These are phyloP conservation scores for Colletotrichum zoysiae DNA, from an alignment of 2,329 filamentous ascomycete species.

Conservation along the genomic window DNA sequence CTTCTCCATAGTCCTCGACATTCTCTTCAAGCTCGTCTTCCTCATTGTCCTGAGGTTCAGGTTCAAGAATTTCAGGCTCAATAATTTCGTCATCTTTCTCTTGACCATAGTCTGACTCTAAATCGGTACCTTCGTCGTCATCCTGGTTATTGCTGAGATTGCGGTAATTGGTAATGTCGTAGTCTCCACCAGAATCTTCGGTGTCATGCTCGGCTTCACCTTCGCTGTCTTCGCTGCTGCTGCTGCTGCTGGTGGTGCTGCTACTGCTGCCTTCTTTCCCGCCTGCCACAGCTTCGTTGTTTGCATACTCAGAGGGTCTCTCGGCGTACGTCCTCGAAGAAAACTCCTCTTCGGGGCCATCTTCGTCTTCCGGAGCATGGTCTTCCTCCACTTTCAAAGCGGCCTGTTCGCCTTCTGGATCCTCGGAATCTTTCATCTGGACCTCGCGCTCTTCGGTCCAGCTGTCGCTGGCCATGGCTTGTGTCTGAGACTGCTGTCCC, in stretches of 20 bases:
- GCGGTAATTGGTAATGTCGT: conserved; percentile 41
- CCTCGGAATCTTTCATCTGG: not conserved
- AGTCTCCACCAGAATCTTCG: conserved; percentile 41
- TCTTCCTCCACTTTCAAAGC: conserved; percentile 30
- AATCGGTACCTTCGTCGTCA: conserved; percentile 41
- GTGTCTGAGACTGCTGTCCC: not conserved
- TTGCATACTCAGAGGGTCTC: conserved; percentile 19
- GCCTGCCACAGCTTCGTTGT: conserved; percentile 5
- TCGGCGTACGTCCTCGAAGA: conserved; percentile 24
- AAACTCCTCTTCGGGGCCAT: conserved; percentile 22
- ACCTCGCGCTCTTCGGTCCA: conserved; percentile 21
- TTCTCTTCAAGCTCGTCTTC: conserved; percentile 39
- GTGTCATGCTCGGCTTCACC: conserved; percentile 36
- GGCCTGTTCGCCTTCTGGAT: conserved; percentile 19
- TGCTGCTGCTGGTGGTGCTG: conserved; percentile 19
- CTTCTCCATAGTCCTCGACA: conserved; percentile 21
- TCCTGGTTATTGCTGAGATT: conserved; percentile 43
- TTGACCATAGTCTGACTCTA: conserved; percentile 42
- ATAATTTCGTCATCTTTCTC: conserved; percentile 35
- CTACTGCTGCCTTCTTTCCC: conserved; percentile 12
- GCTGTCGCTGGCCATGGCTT: conserved; percentile 11
- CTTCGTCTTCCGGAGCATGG: conserved; percentile 22
- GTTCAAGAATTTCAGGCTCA: conserved; percentile 25
- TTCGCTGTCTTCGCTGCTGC: conserved; percentile 29
- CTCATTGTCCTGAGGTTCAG: conserved; percentile 28